Evolutionary conservation across 306 rosid genomes (phyloP).

Genomic region (Quercus dentata): DNA sequence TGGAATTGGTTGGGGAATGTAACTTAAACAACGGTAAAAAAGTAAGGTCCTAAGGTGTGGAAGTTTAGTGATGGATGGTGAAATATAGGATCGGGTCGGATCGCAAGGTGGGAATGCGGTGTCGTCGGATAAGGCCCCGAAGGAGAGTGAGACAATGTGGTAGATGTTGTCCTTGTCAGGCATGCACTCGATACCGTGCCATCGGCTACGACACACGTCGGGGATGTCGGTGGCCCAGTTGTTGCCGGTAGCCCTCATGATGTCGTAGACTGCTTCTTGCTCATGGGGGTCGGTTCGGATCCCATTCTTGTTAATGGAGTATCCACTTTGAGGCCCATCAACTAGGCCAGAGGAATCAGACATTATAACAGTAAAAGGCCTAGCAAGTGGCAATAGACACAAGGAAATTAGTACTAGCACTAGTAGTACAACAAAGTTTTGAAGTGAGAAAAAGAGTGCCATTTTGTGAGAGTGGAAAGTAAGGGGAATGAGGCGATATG

Average conservation of each 20-base stretch:
- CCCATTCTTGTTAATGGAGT: slow-evolving; percentile 49
- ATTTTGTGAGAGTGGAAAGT: slow-evolving; percentile 25
- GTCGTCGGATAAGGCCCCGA: slow-evolving; percentile 78
- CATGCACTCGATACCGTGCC: slow-evolving; percentile 99
- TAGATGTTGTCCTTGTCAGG: slow-evolving; percentile 64
- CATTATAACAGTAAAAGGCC: slow-evolving; percentile 61
- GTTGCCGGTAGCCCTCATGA: slow-evolving; percentile 89
- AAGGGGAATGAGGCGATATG: background rate
- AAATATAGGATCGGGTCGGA: slow-evolving; percentile 58
- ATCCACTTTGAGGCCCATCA: slow-evolving; percentile 71
- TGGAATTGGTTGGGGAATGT: slow-evolving; percentile 70
- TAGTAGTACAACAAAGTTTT: background rate
- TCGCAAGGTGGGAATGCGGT: slow-evolving; percentile 85
- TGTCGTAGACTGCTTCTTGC: slow-evolving; percentile 74
- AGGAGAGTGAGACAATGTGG: slow-evolving; percentile 78
- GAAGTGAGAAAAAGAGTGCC: slow-evolving; percentile 22
- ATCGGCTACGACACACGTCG: slow-evolving; percentile 81
- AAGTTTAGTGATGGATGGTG: slow-evolving; percentile 55
- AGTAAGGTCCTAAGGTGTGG: slow-evolving; percentile 61
- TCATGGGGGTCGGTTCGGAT: slow-evolving; percentile 58
- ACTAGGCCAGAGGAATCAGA: slow-evolving; percentile 59
- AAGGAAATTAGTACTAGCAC: background rate
- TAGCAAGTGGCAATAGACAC: slow-evolving; percentile 4
- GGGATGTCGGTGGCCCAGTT: slow-evolving; percentile 78
- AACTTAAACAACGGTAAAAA: slow-evolving; percentile 69